phyloP scores from a whole-genome alignment of 2,329 filamentous ascomycete genomes.

The Ploettnerulaceae sp. region DNA sequence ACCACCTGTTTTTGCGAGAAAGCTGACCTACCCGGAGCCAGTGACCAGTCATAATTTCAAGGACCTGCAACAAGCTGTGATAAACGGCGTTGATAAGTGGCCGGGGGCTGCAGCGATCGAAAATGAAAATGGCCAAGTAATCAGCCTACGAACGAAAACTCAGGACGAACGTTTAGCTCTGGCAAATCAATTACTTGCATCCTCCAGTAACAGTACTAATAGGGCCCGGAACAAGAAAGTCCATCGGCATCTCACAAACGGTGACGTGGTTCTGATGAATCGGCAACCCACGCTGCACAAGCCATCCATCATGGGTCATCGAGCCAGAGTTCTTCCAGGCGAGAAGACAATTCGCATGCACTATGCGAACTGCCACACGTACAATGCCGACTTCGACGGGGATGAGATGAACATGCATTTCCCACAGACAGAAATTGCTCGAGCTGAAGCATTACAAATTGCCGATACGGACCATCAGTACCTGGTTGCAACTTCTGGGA shows the following conservation, averaged over 20 bases:
- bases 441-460: conserved; percentile 86
- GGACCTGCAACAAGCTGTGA: conserved; percentile 91
- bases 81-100: conserved; percentile 91
- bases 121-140: conserved; percentile 88
- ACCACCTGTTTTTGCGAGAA: conserved; percentile 94
- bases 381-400: conserved; percentile 98
- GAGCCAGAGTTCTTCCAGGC: conserved; percentile 83
- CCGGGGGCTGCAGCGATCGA: conserved; percentile 92
- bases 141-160: conserved; percentile 82
- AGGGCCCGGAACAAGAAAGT: conserved; percentile 91
- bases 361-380: conserved; percentile 98
- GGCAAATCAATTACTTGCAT: conserved; percentile 88
- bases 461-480: conserved; percentile 98
- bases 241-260: conserved; percentile 90
- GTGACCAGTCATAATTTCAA: conserved; percentile 97
- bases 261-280: conserved; percentile 98
- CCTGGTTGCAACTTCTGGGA: conserved; percentile 86
- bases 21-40: conserved; percentile 93
- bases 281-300: conserved; percentile 97
- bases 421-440: conserved; percentile 90
- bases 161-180: conserved; percentile 82
- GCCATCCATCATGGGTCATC: conserved; percentile 97
- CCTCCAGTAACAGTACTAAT: conserved; percentile 67
- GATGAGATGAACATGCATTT: conserved; percentile 99
- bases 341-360: conserved; percentile 99